Evolutionary conservation across 345 rosid genomes (phyloP).

Genomic region (Streptanthus diversifolius): DNA sequence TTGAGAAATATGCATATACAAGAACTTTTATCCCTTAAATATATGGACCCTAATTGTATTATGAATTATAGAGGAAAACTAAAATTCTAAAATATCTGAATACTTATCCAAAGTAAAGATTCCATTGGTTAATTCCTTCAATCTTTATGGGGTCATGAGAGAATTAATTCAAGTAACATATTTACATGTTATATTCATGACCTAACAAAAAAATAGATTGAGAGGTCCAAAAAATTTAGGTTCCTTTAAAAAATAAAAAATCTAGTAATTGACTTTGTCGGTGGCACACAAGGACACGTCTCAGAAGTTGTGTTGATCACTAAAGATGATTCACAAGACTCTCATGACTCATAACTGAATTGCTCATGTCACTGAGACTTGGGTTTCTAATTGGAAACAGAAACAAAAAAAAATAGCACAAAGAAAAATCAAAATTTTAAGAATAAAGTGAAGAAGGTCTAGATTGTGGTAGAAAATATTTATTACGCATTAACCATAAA

Average conservation of each 20-base stretch:
- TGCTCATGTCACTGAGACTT: slow-evolving; percentile 6
- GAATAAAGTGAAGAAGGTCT: not conserved
- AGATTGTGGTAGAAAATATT: not conserved
- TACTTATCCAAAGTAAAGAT: not conserved
- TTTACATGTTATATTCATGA: not conserved
- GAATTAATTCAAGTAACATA: not conserved
- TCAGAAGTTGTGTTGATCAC: slow-evolving; percentile 7
- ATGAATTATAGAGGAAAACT: not conserved
- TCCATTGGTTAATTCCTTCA: not conserved
- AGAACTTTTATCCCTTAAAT: not conserved
- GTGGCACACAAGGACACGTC: slow-evolving; percentile 4
- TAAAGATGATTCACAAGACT: slow-evolving; percentile 23
- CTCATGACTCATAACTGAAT: slow-evolving; percentile 4
- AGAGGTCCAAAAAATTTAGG: not conserved
- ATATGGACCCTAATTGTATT: not conserved
- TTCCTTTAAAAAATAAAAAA: not conserved
- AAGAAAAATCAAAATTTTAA: not conserved
- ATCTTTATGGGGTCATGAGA: not conserved
- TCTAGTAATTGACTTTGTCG: slow-evolving; percentile 6
- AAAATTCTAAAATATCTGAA: not conserved
- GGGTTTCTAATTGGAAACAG: not conserved
- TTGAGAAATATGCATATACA: not conserved
- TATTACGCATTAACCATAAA: not conserved
- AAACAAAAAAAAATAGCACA: not conserved
- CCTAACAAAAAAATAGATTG: not conserved